Percentiles rank a stretch among this genome's conserved stretches.
Evolutionary conservation across 1,139 yeast genomes (phyloP).

Genomic region (Saccharomyces hybrid): DNA sequence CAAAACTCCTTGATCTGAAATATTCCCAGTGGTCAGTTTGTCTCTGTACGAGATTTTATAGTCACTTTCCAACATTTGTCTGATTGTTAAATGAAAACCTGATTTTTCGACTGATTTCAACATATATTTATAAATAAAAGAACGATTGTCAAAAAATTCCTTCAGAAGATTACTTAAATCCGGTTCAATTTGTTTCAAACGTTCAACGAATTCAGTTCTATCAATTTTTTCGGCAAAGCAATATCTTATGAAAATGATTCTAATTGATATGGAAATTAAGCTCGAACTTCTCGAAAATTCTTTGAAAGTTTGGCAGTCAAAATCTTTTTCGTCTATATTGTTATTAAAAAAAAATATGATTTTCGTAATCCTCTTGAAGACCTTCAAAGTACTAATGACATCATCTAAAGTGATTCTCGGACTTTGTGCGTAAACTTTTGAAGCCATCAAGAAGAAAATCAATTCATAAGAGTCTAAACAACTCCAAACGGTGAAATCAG

Average conservation of each 20-base stretch:
- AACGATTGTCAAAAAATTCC: slow-evolving; percentile 18
- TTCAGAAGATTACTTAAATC: slow-evolving; percentile 12
- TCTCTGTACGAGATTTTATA: neutral
- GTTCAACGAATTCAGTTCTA: slow-evolving; percentile 10
- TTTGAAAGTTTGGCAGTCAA: slow-evolving; percentile 12
- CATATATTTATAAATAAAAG: slow-evolving; percentile 18
- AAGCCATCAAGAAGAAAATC: neutral
- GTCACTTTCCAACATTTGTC: slow-evolving; percentile 16
- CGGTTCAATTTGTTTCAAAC: slow-evolving; percentile 12
- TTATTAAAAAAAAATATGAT: slow-evolving; percentile 5
- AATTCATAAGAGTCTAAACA: neutral
- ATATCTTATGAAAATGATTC: slow-evolving; percentile 14
- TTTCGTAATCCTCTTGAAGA: neutral
- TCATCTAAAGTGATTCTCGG: neutral
- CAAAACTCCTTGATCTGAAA: neutral
- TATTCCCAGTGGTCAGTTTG: neutral
- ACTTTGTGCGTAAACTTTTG: neutral
- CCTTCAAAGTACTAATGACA: neutral
- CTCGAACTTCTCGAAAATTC: slow-evolving; percentile 14
- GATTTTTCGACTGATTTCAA: slow-evolving; percentile 21
- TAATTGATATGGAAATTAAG: slow-evolving; percentile 16
- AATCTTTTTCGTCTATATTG: slow-evolving; percentile 7
- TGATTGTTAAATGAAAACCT: slow-evolving; percentile 24
- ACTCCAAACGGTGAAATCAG: neutral
- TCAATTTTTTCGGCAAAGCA: slow-evolving; percentile 10